Evolutionary conservation across 2,329 filamentous ascomycete species (phyloP).

Genomic region (Colletotrichum destructivum): DNA sequence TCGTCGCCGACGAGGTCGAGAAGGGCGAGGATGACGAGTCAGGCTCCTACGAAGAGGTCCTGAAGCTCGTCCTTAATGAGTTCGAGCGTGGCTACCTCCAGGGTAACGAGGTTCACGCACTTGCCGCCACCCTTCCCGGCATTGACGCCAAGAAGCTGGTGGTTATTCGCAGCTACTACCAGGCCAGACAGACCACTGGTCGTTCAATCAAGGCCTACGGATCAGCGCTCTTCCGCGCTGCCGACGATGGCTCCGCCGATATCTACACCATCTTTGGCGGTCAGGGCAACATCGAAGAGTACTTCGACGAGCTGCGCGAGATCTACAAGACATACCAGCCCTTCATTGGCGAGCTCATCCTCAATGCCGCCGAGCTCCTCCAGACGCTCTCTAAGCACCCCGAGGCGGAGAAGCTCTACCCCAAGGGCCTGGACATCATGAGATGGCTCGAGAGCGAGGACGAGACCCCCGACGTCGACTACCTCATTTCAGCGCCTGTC

Average conservation of each 20-base stretch:
- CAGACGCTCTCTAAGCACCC: slow-evolving; percentile 87
- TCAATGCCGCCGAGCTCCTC: slow-evolving; percentile 86
- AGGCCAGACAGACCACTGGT: slow-evolving; percentile 86
- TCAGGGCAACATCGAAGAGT: slow-evolving; percentile 99
- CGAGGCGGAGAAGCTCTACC: slow-evolving; percentile 93
- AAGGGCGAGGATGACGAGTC: slow-evolving; percentile 92
- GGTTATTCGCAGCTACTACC: slow-evolving; percentile 92
- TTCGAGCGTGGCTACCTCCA: slow-evolving; percentile 96
- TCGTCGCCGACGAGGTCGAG: slow-evolving; percentile 89
- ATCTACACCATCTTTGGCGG: slow-evolving; percentile 97
- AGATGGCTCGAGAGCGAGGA: slow-evolving; percentile 92
- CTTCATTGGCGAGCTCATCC: slow-evolving; percentile 89
- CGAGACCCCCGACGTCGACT: slow-evolving; percentile 92
- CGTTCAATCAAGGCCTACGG: slow-evolving; percentile 92
- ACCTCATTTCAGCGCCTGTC: slow-evolving; percentile 93
- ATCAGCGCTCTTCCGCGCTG: slow-evolving; percentile 91
- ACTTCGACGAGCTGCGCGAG: slow-evolving; percentile 96
- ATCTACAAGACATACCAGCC: slow-evolving; percentile 92
- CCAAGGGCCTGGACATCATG: slow-evolving; percentile 96
- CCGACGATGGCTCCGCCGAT: slow-evolving; percentile 84
- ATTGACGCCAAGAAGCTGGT: slow-evolving; percentile 94
- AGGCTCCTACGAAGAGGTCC: slow-evolving; percentile 91
- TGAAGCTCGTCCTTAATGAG: slow-evolving; percentile 93
- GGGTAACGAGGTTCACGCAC: slow-evolving; percentile 95
- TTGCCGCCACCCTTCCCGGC: slow-evolving; percentile 88